Evolutionary conservation across 768 basidiomycete species (phyloP).

Genomic region (Cystobasidium tubakii): DNA sequence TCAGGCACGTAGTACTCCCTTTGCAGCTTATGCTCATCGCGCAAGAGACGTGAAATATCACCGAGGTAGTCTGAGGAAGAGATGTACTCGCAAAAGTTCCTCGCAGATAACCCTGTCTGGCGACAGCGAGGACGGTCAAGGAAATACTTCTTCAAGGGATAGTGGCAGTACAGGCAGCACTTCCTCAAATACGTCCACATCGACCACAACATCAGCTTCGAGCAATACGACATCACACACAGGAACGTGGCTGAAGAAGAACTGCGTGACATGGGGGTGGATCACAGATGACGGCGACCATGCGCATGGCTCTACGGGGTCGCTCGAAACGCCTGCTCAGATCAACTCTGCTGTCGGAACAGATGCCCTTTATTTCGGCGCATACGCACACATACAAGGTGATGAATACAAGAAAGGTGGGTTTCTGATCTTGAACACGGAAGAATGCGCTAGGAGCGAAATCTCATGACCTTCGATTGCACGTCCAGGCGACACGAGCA

Average conservation of each 20-base stretch:
- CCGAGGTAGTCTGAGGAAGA: background rate
- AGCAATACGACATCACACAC: constrained; percentile 4
- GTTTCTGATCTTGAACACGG: background rate
- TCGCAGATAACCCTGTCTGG: background rate
- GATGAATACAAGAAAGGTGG: constrained; percentile 10
- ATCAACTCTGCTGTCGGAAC: background rate
- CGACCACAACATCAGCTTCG: background rate
- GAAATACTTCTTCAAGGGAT: background rate
- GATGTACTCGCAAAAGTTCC: background rate
- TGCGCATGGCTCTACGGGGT: constrained; percentile 1
- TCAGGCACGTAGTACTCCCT: background rate
- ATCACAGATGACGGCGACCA: constrained; percentile 15
- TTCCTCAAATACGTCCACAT: background rate
- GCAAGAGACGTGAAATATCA: background rate
- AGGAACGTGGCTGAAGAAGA: constrained; percentile 1
- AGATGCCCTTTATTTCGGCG: background rate
- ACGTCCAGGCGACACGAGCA: background rate
- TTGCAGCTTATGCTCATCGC: background rate
- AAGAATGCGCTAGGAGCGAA: background rate
- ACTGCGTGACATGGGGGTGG: constrained; percentile 1
- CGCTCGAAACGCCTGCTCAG: constrained; percentile 10
- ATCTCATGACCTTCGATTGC: no score
- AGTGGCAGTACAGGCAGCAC: background rate
- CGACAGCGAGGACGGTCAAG: background rate
- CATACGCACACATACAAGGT: background rate